Conservation (phyloP, 768 basidiomycete species). For the Rhodotorula diobovata region DNA sequence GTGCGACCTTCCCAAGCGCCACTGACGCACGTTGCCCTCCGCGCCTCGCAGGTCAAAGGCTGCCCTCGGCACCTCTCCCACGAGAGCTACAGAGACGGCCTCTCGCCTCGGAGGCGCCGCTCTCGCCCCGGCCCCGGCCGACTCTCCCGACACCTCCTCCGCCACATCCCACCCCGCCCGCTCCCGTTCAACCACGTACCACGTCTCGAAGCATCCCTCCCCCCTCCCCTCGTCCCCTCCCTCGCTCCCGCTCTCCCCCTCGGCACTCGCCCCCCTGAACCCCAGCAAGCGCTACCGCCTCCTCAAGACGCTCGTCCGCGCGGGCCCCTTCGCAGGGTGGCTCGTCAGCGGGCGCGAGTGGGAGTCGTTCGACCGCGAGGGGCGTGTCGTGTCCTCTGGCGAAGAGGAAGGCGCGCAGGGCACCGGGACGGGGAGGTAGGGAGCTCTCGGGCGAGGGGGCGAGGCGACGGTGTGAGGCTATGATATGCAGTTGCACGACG, state of each 20-base stretch:
- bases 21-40: background rate
- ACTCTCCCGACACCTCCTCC: background rate
- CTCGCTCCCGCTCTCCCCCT: background rate
- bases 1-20: background rate
- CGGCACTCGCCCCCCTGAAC: background rate
- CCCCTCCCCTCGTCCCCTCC: too few species aligned
- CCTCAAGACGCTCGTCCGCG: slow-evolving; percentile 21
- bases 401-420: background rate
- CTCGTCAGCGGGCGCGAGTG: slow-evolving; percentile 21
- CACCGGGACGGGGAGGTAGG: background rate
- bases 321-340: slow-evolving; percentile 36
- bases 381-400: background rate
- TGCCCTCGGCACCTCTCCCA: too few species aligned
- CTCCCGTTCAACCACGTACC: slow-evolving; percentile 1
- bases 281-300: slow-evolving; percentile 11
- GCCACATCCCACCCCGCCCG: rapidly evolving
- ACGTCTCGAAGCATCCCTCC: background rate
- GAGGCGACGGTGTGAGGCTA: too few species aligned
- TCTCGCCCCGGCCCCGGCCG: background rate
- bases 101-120: too few species aligned
- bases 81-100: too few species aligned
- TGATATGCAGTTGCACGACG: too few species aligned
- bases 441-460: too few species aligned
- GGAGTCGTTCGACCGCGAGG: slow-evolving; percentile 21
- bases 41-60: too few species aligned